phyloP scores from a whole-genome alignment of 2,329 filamentous ascomycete genomes.

The Tolypocladium tundrense region DNA sequence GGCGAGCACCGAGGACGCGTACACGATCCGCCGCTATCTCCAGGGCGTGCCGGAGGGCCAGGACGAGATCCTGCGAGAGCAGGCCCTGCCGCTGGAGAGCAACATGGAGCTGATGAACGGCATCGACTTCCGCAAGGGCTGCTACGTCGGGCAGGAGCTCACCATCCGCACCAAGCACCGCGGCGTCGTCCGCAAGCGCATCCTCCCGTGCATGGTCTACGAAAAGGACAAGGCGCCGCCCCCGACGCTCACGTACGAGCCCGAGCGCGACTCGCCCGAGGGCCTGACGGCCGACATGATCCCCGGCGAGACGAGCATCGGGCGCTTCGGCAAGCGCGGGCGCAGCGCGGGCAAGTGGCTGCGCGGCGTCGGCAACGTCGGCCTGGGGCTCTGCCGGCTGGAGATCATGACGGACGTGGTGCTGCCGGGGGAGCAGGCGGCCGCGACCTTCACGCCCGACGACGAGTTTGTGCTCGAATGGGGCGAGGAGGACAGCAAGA shows the following conservation, averaged over 20 bases:
- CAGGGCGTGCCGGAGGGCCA: slow-evolving; percentile 80
- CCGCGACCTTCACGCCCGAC: slow-evolving; percentile 49
- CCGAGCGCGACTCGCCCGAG: slow-evolving; percentile 16
- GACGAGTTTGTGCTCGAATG: slow-evolving; percentile 53
- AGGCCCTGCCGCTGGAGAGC: slow-evolving; percentile 73
- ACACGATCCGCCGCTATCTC: slow-evolving; percentile 68
- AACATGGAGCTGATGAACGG: slow-evolving; percentile 81
- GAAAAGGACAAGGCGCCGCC: slow-evolving; percentile 27
- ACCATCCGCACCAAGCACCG: slow-evolving; percentile 93
- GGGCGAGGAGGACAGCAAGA: slow-evolving; percentile 29
- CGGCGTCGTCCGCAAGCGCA: slow-evolving; percentile 82
- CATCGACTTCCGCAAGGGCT: slow-evolving; percentile 91
- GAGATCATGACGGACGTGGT: slow-evolving; percentile 81
- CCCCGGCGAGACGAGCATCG: slow-evolving; percentile 38
- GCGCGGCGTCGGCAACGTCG: slow-evolving; percentile 70
- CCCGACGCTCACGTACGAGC: slow-evolving; percentile 36
- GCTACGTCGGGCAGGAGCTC: slow-evolving; percentile 93
- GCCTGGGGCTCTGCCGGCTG: slow-evolving; percentile 75
- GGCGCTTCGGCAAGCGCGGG: slow-evolving; percentile 42
- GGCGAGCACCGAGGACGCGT: slow-evolving; percentile 45
- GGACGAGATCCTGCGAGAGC: slow-evolving; percentile 59
- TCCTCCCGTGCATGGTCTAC: slow-evolving; percentile 73
- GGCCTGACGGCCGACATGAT: slow-evolving; percentile 24
- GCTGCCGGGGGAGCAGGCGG: slow-evolving; percentile 57
- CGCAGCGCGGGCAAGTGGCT: slow-evolving; percentile 77